Evolutionary conservation across 495 filamentous ascomycete species (phyloP).

Genomic region (Trichoderma gamsii): DNA sequence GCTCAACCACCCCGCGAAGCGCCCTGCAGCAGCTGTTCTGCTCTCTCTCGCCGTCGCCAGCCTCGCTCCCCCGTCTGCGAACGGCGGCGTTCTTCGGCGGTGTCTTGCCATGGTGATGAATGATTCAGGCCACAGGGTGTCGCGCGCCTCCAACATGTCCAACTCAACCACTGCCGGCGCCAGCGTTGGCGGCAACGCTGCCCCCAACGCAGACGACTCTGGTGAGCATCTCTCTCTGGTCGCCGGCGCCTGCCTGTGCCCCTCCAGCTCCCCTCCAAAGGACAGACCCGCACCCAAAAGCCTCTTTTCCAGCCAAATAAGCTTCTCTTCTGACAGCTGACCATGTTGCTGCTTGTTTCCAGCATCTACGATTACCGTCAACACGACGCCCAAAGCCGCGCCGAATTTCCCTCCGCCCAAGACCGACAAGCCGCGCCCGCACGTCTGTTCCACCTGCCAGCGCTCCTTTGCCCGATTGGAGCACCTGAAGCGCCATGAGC

Average conservation of each 20-base stretch:
- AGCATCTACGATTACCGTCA: constrained; percentile 48
- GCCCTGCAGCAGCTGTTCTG: not conserved
- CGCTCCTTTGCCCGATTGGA: constrained; percentile 93
- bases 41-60: not conserved
- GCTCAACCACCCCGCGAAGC: not conserved
- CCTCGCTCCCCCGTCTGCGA: not conserved
- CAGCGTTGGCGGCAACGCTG: not conserved
- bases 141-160: constrained; percentile 17
- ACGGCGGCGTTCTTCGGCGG: not conserved
- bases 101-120: constrained; percentile 18
- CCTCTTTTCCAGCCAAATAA: not conserved
- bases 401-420: constrained; percentile 70
- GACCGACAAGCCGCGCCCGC: constrained; percentile 94
- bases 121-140: constrained; percentile 15
- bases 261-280: constrained; percentile 4
- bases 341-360: not conserved
- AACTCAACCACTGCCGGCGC: not conserved
- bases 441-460: constrained; percentile 88
- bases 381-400: constrained; percentile 36
- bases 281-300: not conserved
- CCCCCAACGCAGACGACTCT: constrained; percentile 15
- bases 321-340: not conserved
- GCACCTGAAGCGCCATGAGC: constrained; percentile 96
- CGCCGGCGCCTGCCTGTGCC: not conserved
- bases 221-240: constrained; percentile 6